These are phyloP conservation scores for Lachnellula willkommii DNA, from an alignment of 2,329 filamentous ascomycete genomes.

Conservation along the genomic window DNA sequence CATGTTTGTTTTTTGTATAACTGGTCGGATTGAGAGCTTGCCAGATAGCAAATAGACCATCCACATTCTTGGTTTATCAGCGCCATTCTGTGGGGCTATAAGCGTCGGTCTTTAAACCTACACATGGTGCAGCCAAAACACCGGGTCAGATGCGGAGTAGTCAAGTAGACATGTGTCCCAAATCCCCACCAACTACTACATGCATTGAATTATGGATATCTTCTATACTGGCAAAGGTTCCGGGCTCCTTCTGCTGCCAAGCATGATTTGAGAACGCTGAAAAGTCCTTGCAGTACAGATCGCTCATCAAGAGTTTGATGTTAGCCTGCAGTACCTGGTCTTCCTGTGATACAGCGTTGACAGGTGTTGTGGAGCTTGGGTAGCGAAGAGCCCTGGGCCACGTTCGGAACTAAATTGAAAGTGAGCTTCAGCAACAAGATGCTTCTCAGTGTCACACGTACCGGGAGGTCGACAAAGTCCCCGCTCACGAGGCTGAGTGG, in stretches of 20 bases:
- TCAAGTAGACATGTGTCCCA: slow-evolving; percentile 64
- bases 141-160: slow-evolving; percentile 72
- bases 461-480: slow-evolving; percentile 16
- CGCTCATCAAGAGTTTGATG: slow-evolving; percentile 23
- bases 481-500: slow-evolving; percentile 41
- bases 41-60: slow-evolving; percentile 73
- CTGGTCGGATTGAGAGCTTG: slow-evolving; percentile 64
- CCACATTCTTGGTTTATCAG: slow-evolving; percentile 49
- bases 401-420: slow-evolving; percentile 12
- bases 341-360: slow-evolving; percentile 19
- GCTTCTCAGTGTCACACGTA: neutral
- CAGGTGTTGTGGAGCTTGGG: slow-evolving; percentile 15
- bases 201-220: slow-evolving; percentile 60
- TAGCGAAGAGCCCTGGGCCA: slow-evolving; percentile 24
- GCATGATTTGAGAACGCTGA: slow-evolving; percentile 65
- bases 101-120: slow-evolving; percentile 9
- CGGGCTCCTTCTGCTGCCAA: slow-evolving; percentile 38
- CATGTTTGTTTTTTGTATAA: slow-evolving; percentile 56
- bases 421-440: neutral
- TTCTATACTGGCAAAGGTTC: slow-evolving; percentile 40
- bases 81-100: neutral
- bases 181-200: slow-evolving; percentile 43
- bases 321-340: slow-evolving; percentile 18
- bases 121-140: slow-evolving; percentile 36
- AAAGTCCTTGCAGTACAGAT: slow-evolving; percentile 58